These are phyloP conservation scores for Suillus occidentalis DNA, from an alignment of 768 basidiomycete genomes.

Conservation along the genomic window DNA sequence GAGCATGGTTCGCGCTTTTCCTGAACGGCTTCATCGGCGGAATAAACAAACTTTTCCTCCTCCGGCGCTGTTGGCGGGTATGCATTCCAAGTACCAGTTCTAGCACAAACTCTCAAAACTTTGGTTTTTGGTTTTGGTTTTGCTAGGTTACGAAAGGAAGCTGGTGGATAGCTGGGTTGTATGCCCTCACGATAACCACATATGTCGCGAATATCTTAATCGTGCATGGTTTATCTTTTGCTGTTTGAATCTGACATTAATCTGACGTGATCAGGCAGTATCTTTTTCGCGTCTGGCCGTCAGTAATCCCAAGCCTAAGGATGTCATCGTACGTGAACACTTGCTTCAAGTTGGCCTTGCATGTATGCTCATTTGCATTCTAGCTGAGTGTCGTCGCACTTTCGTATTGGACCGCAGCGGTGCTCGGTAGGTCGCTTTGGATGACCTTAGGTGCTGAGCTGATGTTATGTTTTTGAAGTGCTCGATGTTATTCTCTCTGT, in stretches of 20 bases:
- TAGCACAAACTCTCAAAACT: too few relatives aligned
- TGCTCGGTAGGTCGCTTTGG: slow-evolving; percentile 31
- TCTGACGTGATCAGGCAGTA: neutral
- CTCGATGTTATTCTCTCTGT: slow-evolving; percentile 41
- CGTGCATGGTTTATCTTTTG: slow-evolving; percentile 17
- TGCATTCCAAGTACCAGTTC: slow-evolving; percentile 1
- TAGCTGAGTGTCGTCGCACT: slow-evolving; percentile 39
- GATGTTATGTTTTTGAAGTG: slow-evolving; percentile 22
- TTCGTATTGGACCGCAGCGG: slow-evolving; percentile 47
- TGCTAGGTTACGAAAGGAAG: slow-evolving; percentile 42
- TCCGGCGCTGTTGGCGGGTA: slow-evolving; percentile 54
- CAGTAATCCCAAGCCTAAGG: neutral
- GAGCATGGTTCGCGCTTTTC: slow-evolving; percentile 48
- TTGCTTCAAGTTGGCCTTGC: neutral
- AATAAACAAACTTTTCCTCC: slow-evolving; percentile 49
- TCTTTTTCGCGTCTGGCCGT: neutral
- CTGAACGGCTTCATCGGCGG: slow-evolving; percentile 48
- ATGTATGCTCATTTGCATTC: neutral
- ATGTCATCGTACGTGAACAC: neutral
- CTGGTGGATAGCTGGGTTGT: slow-evolving; percentile 37
- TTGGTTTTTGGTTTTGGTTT: neutral
- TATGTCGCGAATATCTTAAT: slow-evolving; percentile 42
- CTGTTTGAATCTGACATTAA: neutral
- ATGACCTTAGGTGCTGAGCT: neutral
- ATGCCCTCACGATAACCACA: slow-evolving; percentile 32